phyloP scores from a whole-genome alignment of 495 filamentous ascomycete species.

The Trypethelium eluteriae region DNA sequence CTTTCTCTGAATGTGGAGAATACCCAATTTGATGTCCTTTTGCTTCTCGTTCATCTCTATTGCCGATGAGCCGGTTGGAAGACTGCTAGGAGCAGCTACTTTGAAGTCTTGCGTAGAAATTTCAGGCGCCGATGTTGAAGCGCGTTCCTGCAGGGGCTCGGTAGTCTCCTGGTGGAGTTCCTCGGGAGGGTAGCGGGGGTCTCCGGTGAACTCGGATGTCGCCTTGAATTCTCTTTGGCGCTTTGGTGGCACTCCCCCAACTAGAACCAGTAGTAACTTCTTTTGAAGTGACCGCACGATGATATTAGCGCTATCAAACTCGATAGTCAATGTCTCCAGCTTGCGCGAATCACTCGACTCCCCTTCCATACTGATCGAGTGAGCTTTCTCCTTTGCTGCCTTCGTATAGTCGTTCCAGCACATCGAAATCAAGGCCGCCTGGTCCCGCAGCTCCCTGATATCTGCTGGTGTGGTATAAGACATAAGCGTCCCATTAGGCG shows the following conservation, averaged over 20 bases:
- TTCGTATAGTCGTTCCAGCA: conserved; percentile 32
- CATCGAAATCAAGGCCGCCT: conserved; percentile 34
- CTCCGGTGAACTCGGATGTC: conserved; percentile 28
- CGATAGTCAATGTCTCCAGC: conserved; percentile 36
- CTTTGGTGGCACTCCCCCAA: conserved; percentile 34
- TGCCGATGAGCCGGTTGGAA: not conserved
- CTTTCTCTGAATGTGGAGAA: conserved; percentile 34
- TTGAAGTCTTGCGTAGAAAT: conserved; percentile 6
- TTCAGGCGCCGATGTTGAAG: conserved; percentile 18
- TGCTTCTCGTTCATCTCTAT: conserved; percentile 22
- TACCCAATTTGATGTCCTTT: conserved; percentile 29
- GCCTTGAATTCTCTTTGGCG: conserved; percentile 29
- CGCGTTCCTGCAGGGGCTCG: conserved; percentile 13
- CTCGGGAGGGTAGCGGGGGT: conserved; percentile 28
- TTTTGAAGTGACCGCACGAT: conserved; percentile 37
- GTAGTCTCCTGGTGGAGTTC: conserved; percentile 4
- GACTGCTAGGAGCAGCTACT: conserved; percentile 14
- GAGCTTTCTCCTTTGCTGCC: conserved; percentile 5
- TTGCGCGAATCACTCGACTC: conserved; percentile 6
- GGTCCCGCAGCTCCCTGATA: conserved; percentile 34
- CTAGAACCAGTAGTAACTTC: conserved; percentile 34
- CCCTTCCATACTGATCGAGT: not conserved
- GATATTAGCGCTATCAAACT: conserved; percentile 32
- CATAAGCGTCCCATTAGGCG: conserved; percentile 37
- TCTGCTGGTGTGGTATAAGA: conserved; percentile 36